These are phyloP conservation scores for Aspergillus bridgeri DNA, from an alignment of 495 filamentous ascomycete genomes.

Conservation along the genomic window DNA sequence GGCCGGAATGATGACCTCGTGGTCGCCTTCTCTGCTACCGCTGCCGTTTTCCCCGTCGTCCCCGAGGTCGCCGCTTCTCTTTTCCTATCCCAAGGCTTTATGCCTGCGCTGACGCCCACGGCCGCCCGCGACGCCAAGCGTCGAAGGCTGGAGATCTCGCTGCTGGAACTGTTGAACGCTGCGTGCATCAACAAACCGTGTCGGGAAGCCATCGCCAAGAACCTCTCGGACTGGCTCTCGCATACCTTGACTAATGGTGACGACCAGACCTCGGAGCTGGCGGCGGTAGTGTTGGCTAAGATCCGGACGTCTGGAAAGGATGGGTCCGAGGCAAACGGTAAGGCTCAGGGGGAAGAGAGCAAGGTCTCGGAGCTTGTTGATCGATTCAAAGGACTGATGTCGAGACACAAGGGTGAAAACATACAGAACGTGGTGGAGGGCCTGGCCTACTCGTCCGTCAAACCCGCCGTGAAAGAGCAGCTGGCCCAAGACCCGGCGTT, in stretches of 20 bases:
- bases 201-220: constrained; percentile 71
- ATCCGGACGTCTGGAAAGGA: constrained; percentile 50
- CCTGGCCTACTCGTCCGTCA: constrained; percentile 85
- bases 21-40: constrained; percentile 82
- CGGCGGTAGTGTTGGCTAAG: constrained; percentile 84
- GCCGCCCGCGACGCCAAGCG: constrained; percentile 72
- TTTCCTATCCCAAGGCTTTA: constrained; percentile 82
- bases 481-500: constrained; percentile 64
- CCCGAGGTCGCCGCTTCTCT: constrained; percentile 65
- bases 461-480: constrained; percentile 76
- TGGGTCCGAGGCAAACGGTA: constrained; percentile 35
- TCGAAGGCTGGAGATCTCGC: constrained; percentile 72
- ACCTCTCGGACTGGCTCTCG: constrained; percentile 80
- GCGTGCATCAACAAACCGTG: constrained; percentile 80
- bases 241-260: constrained; percentile 67
- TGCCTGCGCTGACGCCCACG: constrained; percentile 62
- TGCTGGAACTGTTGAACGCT: constrained; percentile 83
- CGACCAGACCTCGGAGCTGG: constrained; percentile 62
- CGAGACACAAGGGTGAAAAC: constrained; percentile 54
- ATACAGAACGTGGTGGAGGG: constrained; percentile 77
- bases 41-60: constrained; percentile 80
- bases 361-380: constrained; percentile 69
- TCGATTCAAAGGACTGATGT: constrained; percentile 74
- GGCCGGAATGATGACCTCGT: constrained; percentile 57
- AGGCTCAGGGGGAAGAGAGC: constrained; percentile 44